Conservation (phyloP, 805 yeast species). For the Kuraishia cidri region DNA sequence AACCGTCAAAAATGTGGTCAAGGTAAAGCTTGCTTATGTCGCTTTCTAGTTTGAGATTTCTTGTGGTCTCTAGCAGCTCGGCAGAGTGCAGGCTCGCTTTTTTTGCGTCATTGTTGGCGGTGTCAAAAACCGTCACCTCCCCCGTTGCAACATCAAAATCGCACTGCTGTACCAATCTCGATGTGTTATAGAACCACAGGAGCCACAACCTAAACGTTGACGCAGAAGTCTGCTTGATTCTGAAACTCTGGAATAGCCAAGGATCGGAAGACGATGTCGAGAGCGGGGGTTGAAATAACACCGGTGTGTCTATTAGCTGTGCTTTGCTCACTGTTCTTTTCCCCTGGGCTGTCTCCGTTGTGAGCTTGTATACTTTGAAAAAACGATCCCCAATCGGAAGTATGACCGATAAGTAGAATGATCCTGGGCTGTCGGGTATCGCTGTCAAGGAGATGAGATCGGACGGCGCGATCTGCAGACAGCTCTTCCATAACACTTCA, state of each 20-base stretch:
- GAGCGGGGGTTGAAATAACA: not conserved
- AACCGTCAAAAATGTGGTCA: conserved; percentile 38
- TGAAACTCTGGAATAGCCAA: conserved; percentile 17
- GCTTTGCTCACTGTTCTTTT: not conserved
- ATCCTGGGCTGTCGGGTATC: conserved; percentile 6
- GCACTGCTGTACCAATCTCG: conserved; percentile 11
- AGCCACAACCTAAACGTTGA: conserved; percentile 10
- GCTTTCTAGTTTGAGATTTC: conserved; percentile 1
- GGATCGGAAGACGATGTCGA: not conserved
- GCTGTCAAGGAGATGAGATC: conserved; percentile 5
- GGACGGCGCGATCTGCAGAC: conserved; percentile 7
- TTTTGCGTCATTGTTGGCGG: conserved; percentile 4
- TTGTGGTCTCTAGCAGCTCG: conserved; percentile 5
- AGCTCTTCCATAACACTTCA: conserved; percentile 2
- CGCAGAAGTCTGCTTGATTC: conserved; percentile 3
- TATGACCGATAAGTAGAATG: conserved; percentile 11
- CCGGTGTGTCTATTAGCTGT: not conserved
- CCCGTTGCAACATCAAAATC: conserved; percentile 4
- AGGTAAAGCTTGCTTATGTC: conserved; percentile 27
- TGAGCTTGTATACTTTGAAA: conserved; percentile 13
- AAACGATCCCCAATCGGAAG: conserved; percentile 14
- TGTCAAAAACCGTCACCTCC: conserved; percentile 9
- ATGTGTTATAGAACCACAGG: conserved; percentile 14
- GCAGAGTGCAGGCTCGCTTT: conserved; percentile 4
- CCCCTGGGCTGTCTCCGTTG: not conserved